Base-by-base conservation (phyloP, 805 yeast species). In the Wickerhamomyces chambardii region DNA sequence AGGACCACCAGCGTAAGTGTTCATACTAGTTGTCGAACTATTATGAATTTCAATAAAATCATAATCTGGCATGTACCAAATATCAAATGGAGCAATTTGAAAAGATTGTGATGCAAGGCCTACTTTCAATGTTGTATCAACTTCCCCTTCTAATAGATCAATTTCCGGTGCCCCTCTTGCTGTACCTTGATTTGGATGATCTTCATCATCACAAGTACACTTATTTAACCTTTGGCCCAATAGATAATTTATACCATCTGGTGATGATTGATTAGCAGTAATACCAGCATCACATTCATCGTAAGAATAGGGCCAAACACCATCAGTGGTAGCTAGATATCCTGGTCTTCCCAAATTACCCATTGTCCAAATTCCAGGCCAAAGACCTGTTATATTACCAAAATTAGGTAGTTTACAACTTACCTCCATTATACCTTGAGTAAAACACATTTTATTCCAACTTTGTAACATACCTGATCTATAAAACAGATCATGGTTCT, bases 141-240 rank as follows among this genome's bases (percentile, higher is more conserved):
- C 48, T 30, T 64, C 68, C 37, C 64, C 74, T 56, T 70, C 75
- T 17, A 70, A 42, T 17, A 64, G 59, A 57, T 70, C 75, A 40
- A 70, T 65, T 50, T 66, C 73, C 6, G 73, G 70, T 0, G 72
- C 72, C 15, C 74, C 73, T 44, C 74, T 56, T 5, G 73, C 74
- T 4, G 41, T 41, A n/a, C 73, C 73, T 15, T 55, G 51, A 44
- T 64, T 68, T 15, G 74, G 74, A 44, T 68, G 74, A 15, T 58
- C 61, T 41, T 62, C 65, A 3, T 66, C 68, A 3, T 51, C 47
- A 46, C 73, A 68, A 2, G 70, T 63, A 50, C 74, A 68, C 26
- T 51, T 38, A 44, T 58, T 66, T 36, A 68, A 53, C 38, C 56
- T 54, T 42, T 68, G 73, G 11, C 73, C 74, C 0, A 68, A 66